phyloP scores from a whole-genome alignment of 1,284 basidiomycete species.

The Trichosporon sp. region DNA sequence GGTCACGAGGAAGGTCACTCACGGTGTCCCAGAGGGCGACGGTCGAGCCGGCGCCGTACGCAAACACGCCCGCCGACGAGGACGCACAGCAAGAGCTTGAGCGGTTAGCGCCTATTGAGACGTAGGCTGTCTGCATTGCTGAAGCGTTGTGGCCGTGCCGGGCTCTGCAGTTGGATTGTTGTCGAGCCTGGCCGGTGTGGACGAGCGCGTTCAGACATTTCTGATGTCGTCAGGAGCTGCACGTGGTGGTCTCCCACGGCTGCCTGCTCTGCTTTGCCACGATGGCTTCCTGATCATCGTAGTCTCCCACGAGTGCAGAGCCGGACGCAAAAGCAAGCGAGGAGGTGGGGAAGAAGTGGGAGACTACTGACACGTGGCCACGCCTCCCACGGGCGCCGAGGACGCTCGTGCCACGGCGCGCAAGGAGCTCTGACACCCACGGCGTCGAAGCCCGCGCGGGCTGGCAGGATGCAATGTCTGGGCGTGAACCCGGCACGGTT shows the following conservation, averaged over 20 bases:
- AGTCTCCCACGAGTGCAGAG: not conserved
- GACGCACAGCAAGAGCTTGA: conserved; percentile 61
- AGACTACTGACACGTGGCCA: not conserved
- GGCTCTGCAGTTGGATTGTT: not conserved
- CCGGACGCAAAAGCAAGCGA: no score
- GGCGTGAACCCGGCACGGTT: not conserved
- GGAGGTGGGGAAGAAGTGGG: not conserved
- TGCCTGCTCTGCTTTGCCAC: not conserved
- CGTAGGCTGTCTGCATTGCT: conserved; percentile 55
- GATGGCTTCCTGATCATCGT: not conserved
- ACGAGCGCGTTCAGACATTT: conserved; percentile 2
- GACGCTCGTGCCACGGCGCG: not conserved
- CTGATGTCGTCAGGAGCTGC: conserved; percentile 4
- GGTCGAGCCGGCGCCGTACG: conserved; percentile 71
- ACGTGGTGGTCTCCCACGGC: not conserved
- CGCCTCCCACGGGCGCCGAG: not conserved
- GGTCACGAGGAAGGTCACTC: conserved; percentile 24
- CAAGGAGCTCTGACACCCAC: not conserved
- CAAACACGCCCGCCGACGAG: conserved; percentile 57
- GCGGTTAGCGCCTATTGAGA: conserved; percentile 72
- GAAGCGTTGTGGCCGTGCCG: not conserved
- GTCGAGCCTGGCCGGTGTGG: not conserved
- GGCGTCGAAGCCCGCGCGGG: not conserved
- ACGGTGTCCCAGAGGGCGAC: conserved; percentile 74
- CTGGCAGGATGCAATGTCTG: not conserved